Conservation (phyloP, 2,329 filamentous ascomycete species). For the Alternaria postmessia region DNA sequence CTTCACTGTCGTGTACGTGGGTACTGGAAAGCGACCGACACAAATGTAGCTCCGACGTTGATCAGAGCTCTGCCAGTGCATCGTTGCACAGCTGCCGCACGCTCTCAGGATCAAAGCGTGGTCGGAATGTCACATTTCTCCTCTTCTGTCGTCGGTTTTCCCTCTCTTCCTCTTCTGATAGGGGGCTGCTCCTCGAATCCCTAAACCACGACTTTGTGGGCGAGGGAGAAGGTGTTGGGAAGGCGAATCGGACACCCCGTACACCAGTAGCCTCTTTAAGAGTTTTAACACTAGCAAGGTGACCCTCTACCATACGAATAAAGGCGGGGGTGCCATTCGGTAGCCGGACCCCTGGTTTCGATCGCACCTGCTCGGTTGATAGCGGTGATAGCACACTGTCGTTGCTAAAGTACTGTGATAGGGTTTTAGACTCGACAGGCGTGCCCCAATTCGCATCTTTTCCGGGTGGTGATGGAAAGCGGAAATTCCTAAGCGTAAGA, state of each 20-base stretch:
- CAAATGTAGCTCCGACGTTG: not conserved
- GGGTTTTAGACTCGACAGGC: not conserved
- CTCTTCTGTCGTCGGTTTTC: conserved; percentile 26
- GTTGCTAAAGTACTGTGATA: not conserved
- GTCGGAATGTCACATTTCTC: conserved; percentile 31
- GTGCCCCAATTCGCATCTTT: not conserved
- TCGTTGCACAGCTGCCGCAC: conserved; percentile 39
- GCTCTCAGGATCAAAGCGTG: conserved; percentile 41
- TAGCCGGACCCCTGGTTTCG: conserved; percentile 17
- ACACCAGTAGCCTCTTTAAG: conserved; percentile 28
- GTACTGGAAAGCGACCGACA: not conserved
- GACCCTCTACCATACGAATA: conserved; percentile 35
- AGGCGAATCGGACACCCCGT: conserved; percentile 22
- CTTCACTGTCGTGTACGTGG: not conserved
- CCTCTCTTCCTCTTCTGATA: conserved; percentile 15
- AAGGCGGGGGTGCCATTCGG: conserved; percentile 39
- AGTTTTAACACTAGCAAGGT: conserved; percentile 36
- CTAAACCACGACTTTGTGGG: conserved; percentile 17
- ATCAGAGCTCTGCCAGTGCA: conserved; percentile 38
- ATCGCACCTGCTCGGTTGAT: not conserved
- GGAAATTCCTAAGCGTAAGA: conserved; percentile 7
- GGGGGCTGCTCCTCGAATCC: conserved; percentile 9
- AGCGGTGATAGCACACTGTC: conserved; percentile 6
- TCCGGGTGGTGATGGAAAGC: conserved; percentile 11
- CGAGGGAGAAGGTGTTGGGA: conserved; percentile 26